Conservation (phyloP, 2,329 filamentous ascomycete genomes). For the Epichloe glyceriae region DNA sequence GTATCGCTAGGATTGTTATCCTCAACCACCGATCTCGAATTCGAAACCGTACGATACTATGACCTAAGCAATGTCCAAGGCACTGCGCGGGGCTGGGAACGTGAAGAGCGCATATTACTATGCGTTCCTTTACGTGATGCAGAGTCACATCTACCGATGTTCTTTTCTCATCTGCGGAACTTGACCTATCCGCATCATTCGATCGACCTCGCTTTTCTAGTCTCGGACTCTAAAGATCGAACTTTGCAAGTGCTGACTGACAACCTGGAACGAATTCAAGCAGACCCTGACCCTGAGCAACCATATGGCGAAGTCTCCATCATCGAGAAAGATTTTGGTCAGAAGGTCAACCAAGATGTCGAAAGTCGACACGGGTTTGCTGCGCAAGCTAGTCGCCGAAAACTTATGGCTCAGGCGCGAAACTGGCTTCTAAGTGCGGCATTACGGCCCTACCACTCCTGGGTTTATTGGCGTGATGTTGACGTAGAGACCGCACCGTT, state of each 20-base stretch:
- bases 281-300: conserved; percentile 63
- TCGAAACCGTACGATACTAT: conserved; percentile 95
- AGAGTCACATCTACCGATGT: conserved; percentile 85
- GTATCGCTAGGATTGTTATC: conserved; percentile 60
- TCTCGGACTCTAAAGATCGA: conserved; percentile 92
- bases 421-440: conserved; percentile 96
- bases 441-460: conserved; percentile 86
- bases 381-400: conserved; percentile 82
- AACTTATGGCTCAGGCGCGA: conserved; percentile 93
- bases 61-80: conserved; percentile 86
- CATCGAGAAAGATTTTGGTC: conserved; percentile 97
- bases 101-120: conserved; percentile 86
- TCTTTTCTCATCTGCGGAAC: conserved; percentile 94
- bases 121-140: conserved; percentile 93
- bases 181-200: conserved; percentile 95
- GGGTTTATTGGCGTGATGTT: conserved; percentile 99
- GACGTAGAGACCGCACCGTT: conserved; percentile 96
- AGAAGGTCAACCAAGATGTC: conserved; percentile 94
- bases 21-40: conserved; percentile 55
- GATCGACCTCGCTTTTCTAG: conserved; percentile 90
- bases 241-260: conserved; percentile 66
- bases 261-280: conserved; percentile 67
- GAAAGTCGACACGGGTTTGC: conserved; percentile 96
- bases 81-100: conserved; percentile 86
- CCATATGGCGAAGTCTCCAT: conserved; percentile 94